Conservation (phyloP, 2,329 filamentous ascomycete species). For the Talaromyces sp. region DNA sequence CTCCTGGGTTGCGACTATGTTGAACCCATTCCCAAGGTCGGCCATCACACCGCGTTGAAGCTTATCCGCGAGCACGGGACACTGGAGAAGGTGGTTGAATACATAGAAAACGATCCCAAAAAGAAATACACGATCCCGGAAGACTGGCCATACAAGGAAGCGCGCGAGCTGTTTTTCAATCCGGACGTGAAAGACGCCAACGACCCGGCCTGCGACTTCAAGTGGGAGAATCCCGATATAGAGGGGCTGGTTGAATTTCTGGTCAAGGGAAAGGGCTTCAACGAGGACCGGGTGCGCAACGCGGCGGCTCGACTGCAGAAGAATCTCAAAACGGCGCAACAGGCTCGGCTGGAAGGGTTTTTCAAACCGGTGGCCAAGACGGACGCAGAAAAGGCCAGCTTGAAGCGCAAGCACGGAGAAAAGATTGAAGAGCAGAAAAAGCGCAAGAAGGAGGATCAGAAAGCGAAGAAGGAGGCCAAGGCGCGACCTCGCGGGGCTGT, state of each 20-base stretch:
- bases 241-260: slow-evolving; percentile 86
- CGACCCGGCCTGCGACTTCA: slow-evolving; percentile 86
- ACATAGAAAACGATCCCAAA: slow-evolving; percentile 68
- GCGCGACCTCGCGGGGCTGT: slow-evolving; percentile 68
- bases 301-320: slow-evolving; percentile 77
- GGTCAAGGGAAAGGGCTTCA: slow-evolving; percentile 93
- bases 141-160: slow-evolving; percentile 95
- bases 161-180: slow-evolving; percentile 82
- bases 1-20: slow-evolving; percentile 96
- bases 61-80: slow-evolving; percentile 87
- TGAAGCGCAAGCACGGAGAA: slow-evolving; percentile 92
- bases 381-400: slow-evolving; percentile 70
- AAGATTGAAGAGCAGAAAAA: slow-evolving; percentile 92
- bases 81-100: slow-evolving; percentile 80
- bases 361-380: slow-evolving; percentile 92
- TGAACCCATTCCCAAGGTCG: slow-evolving; percentile 91
- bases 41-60: slow-evolving; percentile 84
- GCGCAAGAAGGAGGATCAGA: slow-evolving; percentile 88
- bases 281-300: slow-evolving; percentile 81
- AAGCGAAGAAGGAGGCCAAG: slow-evolving; percentile 90
- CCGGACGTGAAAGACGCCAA: slow-evolving; percentile 83
- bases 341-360: slow-evolving; percentile 88
- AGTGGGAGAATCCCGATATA: slow-evolving; percentile 90
- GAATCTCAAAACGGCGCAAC: slow-evolving; percentile 84
- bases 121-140: slow-evolving; percentile 81